These are phyloP conservation scores for Trebouxia sp. DNA, from an alignment of 139 green algal species.

Conservation along the genomic window DNA sequence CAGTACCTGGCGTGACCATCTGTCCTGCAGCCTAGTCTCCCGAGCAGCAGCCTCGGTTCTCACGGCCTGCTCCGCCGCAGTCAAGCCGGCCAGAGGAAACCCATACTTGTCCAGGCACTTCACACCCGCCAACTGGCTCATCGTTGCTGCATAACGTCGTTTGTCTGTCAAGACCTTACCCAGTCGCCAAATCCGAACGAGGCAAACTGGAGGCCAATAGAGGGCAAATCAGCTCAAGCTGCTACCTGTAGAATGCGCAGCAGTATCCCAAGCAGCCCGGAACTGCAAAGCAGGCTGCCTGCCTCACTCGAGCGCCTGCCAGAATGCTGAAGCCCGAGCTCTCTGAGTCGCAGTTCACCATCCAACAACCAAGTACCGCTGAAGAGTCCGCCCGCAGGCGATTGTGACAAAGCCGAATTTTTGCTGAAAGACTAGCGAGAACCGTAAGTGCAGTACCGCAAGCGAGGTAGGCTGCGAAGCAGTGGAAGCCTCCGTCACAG, in stretches of 20 bases:
- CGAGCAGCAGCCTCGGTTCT: constrained; percentile 5
- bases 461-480: not conserved
- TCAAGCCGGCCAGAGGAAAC: constrained; percentile 26
- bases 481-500: not conserved
- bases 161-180: too few species aligned
- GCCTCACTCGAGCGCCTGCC: constrained; percentile 19
- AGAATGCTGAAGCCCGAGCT: constrained; percentile 22
- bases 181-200: too few species aligned
- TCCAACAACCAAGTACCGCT: constrained; percentile 19
- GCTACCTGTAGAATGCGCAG: constrained; percentile 18
- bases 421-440: not conserved
- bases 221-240: not conserved
- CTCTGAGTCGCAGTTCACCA: constrained; percentile 23
- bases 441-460: not conserved
- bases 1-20: constrained; percentile 6
- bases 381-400: not conserved
- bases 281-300: constrained; percentile 27
- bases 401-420: not conserved
- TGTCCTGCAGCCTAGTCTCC: not conserved
- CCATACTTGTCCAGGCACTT: constrained; percentile 30
- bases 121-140: constrained; percentile 18
- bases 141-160: not conserved
- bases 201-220: not conserved
- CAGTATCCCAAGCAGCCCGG: constrained; percentile 26
- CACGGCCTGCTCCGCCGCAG: not conserved